Evolutionary conservation across 495 filamentous ascomycete species (phyloP), one percentile per base, ranked within the genome.

Genomic region (Aspergillus carlsbadensis): DNA sequence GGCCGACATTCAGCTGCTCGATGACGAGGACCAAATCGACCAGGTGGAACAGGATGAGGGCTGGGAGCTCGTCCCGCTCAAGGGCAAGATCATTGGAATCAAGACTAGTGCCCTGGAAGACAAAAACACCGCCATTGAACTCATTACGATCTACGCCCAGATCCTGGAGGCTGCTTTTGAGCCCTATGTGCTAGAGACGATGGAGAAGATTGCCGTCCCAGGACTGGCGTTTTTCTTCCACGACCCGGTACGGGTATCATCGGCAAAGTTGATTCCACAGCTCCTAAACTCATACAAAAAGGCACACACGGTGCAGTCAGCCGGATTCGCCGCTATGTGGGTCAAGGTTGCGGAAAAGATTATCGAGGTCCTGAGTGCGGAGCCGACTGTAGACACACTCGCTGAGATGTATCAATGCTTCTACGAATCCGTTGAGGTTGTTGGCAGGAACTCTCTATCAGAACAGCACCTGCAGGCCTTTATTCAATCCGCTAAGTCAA

Each of bases 331-430:
- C 11, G 78, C 81, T 22, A 82, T 99, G 53, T 99, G 95, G 95
- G 83, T 80, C 55, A 84, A 80, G 56, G 94, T 96, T 4, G 85
- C 95, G 6, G 88, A 87, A 52, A 96, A 96, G 72, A 78, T 99
- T 40, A 84, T 98, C 26, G 95, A 97, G 68, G 92, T 97, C 3
- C 81, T 99, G n/a, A 90, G 83, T 55, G 90, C 90, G 0, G 95
- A 99, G 73, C 93, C 95, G 7, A 91, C 92, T 0, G 89, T 99
- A 42, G 95, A 99, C 61, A 96, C 93, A 0, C 83, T 99, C 17
- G 93, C 95, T 10, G 95, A 98, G 75, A 96, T 99, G 90, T 99
- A 97, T 69, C 93, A 98, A 72, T 98, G 94, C 80, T 98, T 98
- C 78, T 99, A 99, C 70, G 95, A 99, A 71, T 96, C 90, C 6